Base-by-base conservation (phyloP, 148 eudicot genomes). In the Camellia granthamiana region DNA sequence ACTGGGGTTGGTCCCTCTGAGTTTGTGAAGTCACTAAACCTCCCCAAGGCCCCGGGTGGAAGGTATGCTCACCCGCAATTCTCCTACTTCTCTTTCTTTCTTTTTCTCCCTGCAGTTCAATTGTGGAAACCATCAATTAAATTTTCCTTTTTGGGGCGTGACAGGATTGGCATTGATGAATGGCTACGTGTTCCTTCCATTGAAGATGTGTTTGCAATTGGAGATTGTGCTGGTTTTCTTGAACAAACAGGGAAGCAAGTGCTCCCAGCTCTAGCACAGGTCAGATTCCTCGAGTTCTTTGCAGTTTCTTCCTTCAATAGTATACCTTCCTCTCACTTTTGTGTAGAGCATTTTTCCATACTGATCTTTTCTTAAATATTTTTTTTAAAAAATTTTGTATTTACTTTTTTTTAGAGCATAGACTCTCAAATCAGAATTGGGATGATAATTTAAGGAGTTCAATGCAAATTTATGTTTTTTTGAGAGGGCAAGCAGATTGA, bases 241-340 rank as follows among this genome's bases (percentile, higher is more conserved):
- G 95, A 92, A 83, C 82, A 88, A 56, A 89, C 95, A 42, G 97
- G 95, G 75, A 85, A 64, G 82, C 89, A 82, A 58, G 97, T 93
- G 44, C 98, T 94, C 79, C 98, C 98, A 43, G 97, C 98, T 84
- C 88, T 94, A 9, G 98, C 98, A 79, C 97, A 94, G 97, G 98
- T 94, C 21, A 80, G 86, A 66, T 71, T 13, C 9, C 4, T 23
- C 9, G 49, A 46, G 44, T 71, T 19, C 30, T 19, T 54, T 64
- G 7, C 23, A 6, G 23, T 55, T 18, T 60, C 5, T 54, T 64
- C 75, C 38, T n/a, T 10, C 59, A 3, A 2, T 15, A 10, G 41
- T 11, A 13, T 67, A 13, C 13, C 4, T 58, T 58, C 61, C 61
- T 58, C 61, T 9, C 61, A 14, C 61, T 58, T 12, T 14, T 12